Evolutionary conservation across 495 filamentous ascomycete species (phyloP).

Genomic region (Neurospora sp.): DNA sequence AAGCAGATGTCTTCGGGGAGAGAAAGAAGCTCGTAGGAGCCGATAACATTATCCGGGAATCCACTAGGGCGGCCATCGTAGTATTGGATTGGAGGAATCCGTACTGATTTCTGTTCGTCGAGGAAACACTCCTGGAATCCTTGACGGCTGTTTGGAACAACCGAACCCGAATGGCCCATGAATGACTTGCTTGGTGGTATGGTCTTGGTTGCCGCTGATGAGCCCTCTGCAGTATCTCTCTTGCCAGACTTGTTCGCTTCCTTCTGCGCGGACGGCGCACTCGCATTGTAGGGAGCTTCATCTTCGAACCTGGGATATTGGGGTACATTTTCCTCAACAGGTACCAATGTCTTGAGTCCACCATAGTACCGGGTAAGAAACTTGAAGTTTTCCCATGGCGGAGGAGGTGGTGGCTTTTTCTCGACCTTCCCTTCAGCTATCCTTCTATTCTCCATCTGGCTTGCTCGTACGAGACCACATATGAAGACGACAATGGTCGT

Average conservation of each 20-base stretch:
- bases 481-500: conserved; percentile 63
- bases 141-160: conserved; percentile 36
- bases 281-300: conserved; percentile 29
- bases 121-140: conserved; percentile 66
- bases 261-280: conserved; percentile 14
- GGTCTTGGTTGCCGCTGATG: conserved; percentile 55
- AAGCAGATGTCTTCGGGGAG: conserved; percentile 86
- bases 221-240: conserved; percentile 44
- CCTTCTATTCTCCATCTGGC: conserved; percentile 50
- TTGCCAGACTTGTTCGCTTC: background rate
- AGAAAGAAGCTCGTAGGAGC: conserved; percentile 70
- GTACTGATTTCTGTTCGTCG: conserved; percentile 49
- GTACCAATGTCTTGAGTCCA: conserved; percentile 58
- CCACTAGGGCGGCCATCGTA: conserved; percentile 66
- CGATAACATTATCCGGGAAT: conserved; percentile 73
- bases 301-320: conserved; percentile 62
- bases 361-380: conserved; percentile 80
- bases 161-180: conserved; percentile 54
- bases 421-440: conserved; percentile 46
- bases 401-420: conserved; percentile 41
- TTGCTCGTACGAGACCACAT: conserved; percentile 57
- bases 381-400: conserved; percentile 74
- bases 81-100: conserved; percentile 56
- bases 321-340: conserved; percentile 51
- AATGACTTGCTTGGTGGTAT: conserved; percentile 63